Percentiles rank a stretch among this genome's conserved stretches.
phyloP scores from a whole-genome alignment of 2,329 filamentous ascomycete species.

The Colletotrichum horii region DNA sequence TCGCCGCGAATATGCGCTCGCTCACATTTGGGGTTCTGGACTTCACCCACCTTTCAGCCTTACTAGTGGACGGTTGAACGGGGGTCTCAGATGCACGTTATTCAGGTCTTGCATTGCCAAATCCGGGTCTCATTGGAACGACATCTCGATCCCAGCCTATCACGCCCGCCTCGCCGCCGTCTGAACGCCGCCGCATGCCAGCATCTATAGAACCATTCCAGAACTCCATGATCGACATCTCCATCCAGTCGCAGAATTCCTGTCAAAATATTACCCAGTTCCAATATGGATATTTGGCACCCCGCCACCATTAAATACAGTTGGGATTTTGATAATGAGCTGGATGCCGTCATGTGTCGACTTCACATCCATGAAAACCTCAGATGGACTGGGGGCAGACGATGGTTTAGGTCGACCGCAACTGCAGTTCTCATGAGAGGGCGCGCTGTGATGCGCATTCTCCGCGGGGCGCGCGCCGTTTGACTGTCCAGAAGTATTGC shows the following conservation, averaged over 20 bases:
- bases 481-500: neutral
- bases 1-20: neutral
- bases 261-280: constrained; percentile 4
- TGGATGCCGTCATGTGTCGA: constrained; percentile 64
- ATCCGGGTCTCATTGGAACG: neutral
- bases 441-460: constrained; percentile 32
- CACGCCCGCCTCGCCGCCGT: neutral
- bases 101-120: neutral
- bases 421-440: constrained; percentile 32
- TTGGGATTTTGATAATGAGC: constrained; percentile 62
- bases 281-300: constrained; percentile 37
- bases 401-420: constrained; percentile 33
- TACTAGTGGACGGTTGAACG: neutral
- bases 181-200: constrained; percentile 21
- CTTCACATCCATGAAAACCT: constrained; percentile 62
- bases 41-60: constrained; percentile 13
- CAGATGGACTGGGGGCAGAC: constrained; percentile 49
- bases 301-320: constrained; percentile 50
- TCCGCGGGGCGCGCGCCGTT: neutral
- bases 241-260: neutral
- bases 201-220: constrained; percentile 11
- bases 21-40: neutral
- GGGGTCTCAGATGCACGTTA: neutral
- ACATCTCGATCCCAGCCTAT: neutral
- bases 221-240: constrained; percentile 8